Evolutionary conservation across 768 basidiomycete species (phyloP).

Genomic region (Tulasnella sp.): DNA sequence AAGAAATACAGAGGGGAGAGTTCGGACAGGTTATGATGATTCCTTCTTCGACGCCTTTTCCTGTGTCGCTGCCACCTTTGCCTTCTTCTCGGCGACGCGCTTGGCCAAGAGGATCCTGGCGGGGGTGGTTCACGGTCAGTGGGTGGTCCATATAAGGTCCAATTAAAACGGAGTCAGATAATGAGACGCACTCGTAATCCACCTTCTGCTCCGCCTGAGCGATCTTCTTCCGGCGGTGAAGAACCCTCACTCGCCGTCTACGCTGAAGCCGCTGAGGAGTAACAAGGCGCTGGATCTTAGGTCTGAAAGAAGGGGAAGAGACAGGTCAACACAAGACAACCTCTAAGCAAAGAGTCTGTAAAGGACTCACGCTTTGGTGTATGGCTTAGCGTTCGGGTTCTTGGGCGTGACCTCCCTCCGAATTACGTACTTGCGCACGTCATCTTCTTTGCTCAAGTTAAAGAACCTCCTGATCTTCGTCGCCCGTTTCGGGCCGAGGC

Average conservation of each 20-base stretch:
- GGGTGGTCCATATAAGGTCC: too few relatives aligned
- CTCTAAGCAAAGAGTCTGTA: background rate
- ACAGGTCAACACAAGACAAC: background rate
- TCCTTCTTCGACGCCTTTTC: background rate
- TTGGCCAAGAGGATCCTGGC: slow-evolving; percentile 65
- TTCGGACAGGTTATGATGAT: too few relatives aligned
- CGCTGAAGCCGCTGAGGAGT: slow-evolving; percentile 93
- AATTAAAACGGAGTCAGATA: background rate
- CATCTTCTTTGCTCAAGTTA: slow-evolving; percentile 94
- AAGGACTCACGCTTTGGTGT: slow-evolving; percentile 75
- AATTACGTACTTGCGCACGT: slow-evolving; percentile 96
- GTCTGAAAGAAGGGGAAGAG: slow-evolving; percentile 35
- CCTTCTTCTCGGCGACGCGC: slow-evolving; percentile 88
- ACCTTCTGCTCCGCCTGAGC: slow-evolving; percentile 90
- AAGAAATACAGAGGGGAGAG: too few relatives aligned
- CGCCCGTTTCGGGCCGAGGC: slow-evolving; percentile 93
- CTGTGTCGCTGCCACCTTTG: slow-evolving; percentile 58
- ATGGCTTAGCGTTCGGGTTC: slow-evolving; percentile 82
- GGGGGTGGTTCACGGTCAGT: too few relatives aligned
- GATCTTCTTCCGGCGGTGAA: slow-evolving; percentile 81
- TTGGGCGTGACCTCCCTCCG: slow-evolving; percentile 82
- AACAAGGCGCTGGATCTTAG: slow-evolving; percentile 95
- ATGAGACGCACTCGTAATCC: slow-evolving; percentile 68
- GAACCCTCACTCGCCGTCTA: slow-evolving; percentile 79
- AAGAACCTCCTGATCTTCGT: slow-evolving; percentile 97